phyloP scores from a whole-genome alignment of 805 yeast species.

The Wickerhamiella vanderwaltii region DNA sequence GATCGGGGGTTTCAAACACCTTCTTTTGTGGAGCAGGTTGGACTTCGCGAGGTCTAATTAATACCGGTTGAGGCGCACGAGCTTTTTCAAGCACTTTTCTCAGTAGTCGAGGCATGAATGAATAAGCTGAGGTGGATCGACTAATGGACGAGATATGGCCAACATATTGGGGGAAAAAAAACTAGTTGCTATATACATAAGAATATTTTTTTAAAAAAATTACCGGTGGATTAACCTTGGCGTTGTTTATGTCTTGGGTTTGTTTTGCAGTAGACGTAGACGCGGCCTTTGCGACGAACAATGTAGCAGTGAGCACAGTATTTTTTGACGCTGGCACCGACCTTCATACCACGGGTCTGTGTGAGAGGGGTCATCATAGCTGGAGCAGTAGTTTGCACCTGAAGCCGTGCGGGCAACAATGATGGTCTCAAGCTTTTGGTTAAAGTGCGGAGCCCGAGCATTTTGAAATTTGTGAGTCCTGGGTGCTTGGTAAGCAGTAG shows the following conservation, averaged over 20 bases:
- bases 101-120: constrained; percentile 20
- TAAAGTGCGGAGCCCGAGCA: constrained; percentile 9
- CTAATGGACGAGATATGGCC: not conserved
- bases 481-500: too few species aligned
- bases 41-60: not conserved
- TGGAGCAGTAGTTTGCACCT: constrained; percentile 2
- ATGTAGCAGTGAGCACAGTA: constrained; percentile 84
- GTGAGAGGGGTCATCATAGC: constrained; percentile 1
- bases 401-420: constrained; percentile 5
- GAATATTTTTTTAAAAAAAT: constrained; percentile 2
- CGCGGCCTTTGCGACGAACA: constrained; percentile 91
- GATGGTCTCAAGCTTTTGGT: constrained; percentile 1
- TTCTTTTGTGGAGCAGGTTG: constrained; percentile 12
- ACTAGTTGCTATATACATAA: too few species aligned
- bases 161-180: too few species aligned
- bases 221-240: constrained; percentile 34
- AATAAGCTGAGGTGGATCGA: not conserved
- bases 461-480: not conserved
- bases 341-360: constrained; percentile 66
- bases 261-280: constrained; percentile 83
- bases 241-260: constrained; percentile 92
- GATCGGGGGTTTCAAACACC: constrained; percentile 15
- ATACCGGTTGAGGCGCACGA: constrained; percentile 21
- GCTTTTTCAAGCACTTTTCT: constrained; percentile 19
- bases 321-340: constrained; percentile 84